Base-by-base conservation (phyloP, 352 stramenopile genomes). In the Pythium periplocum region DNA sequence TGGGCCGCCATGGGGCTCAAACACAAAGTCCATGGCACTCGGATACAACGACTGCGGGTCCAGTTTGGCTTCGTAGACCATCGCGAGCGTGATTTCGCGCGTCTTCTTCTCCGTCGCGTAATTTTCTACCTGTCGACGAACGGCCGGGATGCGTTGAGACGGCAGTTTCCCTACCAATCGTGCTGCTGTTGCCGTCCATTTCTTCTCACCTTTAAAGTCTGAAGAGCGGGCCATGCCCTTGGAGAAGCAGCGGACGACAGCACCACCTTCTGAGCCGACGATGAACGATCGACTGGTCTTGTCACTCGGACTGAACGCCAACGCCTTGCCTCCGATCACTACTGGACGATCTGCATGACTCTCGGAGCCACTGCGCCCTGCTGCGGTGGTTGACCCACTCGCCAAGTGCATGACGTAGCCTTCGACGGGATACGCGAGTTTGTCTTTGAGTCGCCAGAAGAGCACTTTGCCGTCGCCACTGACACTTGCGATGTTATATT, bases 361-460 rank as follows among this genome's bases (percentile, higher is more conserved):
- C 44, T n/a, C 58, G 45, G 57, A 58, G 48, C 56, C 42, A 7
- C 26, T 41, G 42, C 45, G 7, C 7, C 12, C 12, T 8, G 38
- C 38, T 42, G 38, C 7, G 26, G 50, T 62, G 17, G 4, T 9
- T 6, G 5, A 4, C 3, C 39, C 40, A 12, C 26, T 57, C 32
- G 73, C 64, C 6, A 83, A 36, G 36, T 86, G 74, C 56, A 95
- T 75, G n/a, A 86, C 66, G 58, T 93, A 93, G 6, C 86, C 86
- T 57, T 95, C 84, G n/a, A 93, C 75, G 0, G 86, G 86, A 53
- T 78, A 90, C 41, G 75, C 56, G 43, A 96, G 79, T 46, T 93
- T 92, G 67, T 96, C 86, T 54, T 90, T 88, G 31, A 95, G 64
- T 35, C 75, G 66, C 86, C 86, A 96, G 53, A 93, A 87, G 32